These are phyloP conservation scores for Chaetoscypha palmicola DNA, from an alignment of 2,329 filamentous ascomycete genomes.

Conservation along the genomic window DNA sequence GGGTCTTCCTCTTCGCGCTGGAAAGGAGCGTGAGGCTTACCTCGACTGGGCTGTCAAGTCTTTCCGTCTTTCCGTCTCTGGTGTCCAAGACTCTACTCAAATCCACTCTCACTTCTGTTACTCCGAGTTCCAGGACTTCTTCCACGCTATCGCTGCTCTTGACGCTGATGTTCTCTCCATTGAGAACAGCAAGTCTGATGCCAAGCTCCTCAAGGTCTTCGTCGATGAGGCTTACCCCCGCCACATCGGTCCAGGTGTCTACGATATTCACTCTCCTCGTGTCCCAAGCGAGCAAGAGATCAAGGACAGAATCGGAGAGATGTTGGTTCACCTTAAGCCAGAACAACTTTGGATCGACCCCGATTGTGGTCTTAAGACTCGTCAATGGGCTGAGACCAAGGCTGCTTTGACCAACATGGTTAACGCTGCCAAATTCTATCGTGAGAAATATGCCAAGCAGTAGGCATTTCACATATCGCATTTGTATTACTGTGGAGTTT, in stretches of 20 bases:
- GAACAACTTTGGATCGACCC: slow-evolving; percentile 99
- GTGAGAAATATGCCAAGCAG: slow-evolving; percentile 63
- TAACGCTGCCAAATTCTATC: slow-evolving; percentile 95
- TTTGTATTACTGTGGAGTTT: slow-evolving; percentile 14
- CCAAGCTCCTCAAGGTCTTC: slow-evolving; percentile 98
- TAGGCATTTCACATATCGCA: slow-evolving; percentile 14
- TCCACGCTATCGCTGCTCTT: slow-evolving; percentile 97
- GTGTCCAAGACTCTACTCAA: slow-evolving; percentile 92
- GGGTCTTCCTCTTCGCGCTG: slow-evolving; percentile 92
- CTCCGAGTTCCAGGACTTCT: slow-evolving; percentile 99
- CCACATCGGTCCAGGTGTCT: slow-evolving; percentile 98
- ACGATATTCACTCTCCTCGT: slow-evolving; percentile 99
- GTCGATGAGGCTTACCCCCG: slow-evolving; percentile 95
- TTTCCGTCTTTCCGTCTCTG: slow-evolving; percentile 92
- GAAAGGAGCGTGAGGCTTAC: slow-evolving; percentile 94
- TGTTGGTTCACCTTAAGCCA: slow-evolving; percentile 93
- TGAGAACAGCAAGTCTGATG: slow-evolving; percentile 99
- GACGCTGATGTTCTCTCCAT: slow-evolving; percentile 98
- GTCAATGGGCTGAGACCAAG: slow-evolving; percentile 98
- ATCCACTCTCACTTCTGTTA: slow-evolving; percentile 99
- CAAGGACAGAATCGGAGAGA: slow-evolving; percentile 95
- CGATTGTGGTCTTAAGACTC: slow-evolving; percentile 98
- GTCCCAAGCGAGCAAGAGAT: slow-evolving; percentile 97
- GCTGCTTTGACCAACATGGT: slow-evolving; percentile 94
- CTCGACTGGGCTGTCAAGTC: slow-evolving; percentile 95